Evolutionary conservation across 805 yeast species (phyloP), one percentile per base, ranked within the genome.

Genomic region (Candida pseudoglaebosa): DNA sequence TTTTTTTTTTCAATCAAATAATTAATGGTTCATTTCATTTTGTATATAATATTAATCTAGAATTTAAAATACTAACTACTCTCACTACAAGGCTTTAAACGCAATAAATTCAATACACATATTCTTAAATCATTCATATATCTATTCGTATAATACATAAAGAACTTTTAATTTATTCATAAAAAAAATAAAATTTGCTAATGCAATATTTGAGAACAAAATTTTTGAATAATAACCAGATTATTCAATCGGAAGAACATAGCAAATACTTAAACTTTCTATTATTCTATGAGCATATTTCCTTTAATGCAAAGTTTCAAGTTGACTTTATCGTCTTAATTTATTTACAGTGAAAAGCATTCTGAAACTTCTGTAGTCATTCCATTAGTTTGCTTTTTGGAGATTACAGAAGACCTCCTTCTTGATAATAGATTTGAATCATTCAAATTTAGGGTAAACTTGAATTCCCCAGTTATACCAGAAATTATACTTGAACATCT

Each of bases 361-460:
- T 37, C 28, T 5, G 29, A 15, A 7, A 28, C 29, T 32, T 37
- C 35, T 8, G 17, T 29, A 21, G 5, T 26, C 29, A 26, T 22
- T 5, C 7, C 28, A 22, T 33, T 21, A 7, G 24, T 28, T n/a
- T 38, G 5, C n/a, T 33, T 33, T 22, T 33, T 33, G 5, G 36
- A 33, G 29, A 35, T 29, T 3, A 54, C 51, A 3, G 65, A 58
- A 4, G 65, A 58, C 43, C 69, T 70, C 34, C 88, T 64, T 39
- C 88, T 65, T 33, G 78, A 74, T 28, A 83, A 60, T 43, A 83
- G 58, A 22, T 82, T 81, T 32, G 86, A 78, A 15, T 82, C 82
- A 40, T 78, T 78, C 50, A 83, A 57, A 43, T 75, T 78, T 42
- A 83, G 65, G 38, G 82, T 83, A 46, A 82, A 78, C 44, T 67